These are phyloP conservation scores for Nakazawaea ernobii DNA, from an alignment of 805 yeast genomes.

Conservation along the genomic window DNA sequence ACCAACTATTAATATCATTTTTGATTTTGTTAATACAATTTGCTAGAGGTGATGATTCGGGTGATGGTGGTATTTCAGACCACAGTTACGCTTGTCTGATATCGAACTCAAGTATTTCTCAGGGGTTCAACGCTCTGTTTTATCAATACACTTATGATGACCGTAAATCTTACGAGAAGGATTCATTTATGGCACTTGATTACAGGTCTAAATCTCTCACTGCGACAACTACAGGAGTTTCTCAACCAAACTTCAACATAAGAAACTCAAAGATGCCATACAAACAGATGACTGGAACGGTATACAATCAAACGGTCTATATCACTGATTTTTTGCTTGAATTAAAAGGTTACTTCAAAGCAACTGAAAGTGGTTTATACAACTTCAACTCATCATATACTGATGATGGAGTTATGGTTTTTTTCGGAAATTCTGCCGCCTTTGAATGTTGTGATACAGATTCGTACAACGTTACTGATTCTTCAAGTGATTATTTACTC, in stretches of 20 bases:
- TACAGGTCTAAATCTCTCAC: background rate
- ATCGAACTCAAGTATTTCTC: background rate
- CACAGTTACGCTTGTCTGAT: background rate
- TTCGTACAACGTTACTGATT: background rate
- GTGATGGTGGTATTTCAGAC: background rate
- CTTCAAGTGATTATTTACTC: background rate
- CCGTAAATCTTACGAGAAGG: background rate
- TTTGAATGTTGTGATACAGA: constrained; percentile 28
- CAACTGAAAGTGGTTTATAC: constrained; percentile 24
- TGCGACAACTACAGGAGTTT: background rate
- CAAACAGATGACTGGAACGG: background rate
- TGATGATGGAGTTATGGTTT: constrained; percentile 29
- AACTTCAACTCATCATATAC: constrained; percentile 16
- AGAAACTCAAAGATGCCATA: background rate
- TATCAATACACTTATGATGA: constrained; percentile 1
- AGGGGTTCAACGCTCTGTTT: background rate
- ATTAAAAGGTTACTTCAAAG: constrained; percentile 19
- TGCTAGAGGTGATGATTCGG: background rate
- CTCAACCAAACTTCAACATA: background rate
- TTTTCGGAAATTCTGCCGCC: constrained; percentile 23
- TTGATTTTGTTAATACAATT: no score
- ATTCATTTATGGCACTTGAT: background rate
- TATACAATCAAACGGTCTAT: background rate
- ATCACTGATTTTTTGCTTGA: constrained; percentile 12
- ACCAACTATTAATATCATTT: no score